These are phyloP conservation scores for Fraxinus americana DNA, from an alignment of 257 asterid species.

Conservation along the genomic window DNA sequence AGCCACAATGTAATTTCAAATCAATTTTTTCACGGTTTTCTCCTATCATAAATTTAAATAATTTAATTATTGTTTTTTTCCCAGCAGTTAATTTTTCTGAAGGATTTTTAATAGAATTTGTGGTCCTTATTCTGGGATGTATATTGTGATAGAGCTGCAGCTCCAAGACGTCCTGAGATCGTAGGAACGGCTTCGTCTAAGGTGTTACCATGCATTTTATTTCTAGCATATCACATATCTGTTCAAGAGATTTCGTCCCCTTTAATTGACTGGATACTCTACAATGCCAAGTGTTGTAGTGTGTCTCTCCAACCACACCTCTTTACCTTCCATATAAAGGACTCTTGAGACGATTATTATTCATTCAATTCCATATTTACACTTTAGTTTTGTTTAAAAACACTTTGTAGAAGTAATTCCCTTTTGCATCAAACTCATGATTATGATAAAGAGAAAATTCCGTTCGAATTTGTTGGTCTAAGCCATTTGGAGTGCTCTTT, in stretches of 20 bases:
- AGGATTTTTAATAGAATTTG: constrained; percentile 38
- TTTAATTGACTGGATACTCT: constrained; percentile 20
- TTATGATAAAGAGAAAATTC: too few relatives aligned
- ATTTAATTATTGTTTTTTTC: background rate
- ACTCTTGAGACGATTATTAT: too few relatives aligned
- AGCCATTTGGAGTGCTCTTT: too few relatives aligned
- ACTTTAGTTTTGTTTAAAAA: too few relatives aligned
- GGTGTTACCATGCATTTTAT: constrained; percentile 28
- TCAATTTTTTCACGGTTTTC: too few relatives aligned
- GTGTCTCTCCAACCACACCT: too few relatives aligned
- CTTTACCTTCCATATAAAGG: too few relatives aligned
- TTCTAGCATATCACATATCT: background rate
- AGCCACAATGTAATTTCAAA: background rate
- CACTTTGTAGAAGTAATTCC: too few relatives aligned
- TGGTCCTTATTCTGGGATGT: constrained; percentile 32
- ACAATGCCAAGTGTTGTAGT: background rate
- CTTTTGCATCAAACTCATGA: too few relatives aligned
- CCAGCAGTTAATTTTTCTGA: constrained; percentile 32
- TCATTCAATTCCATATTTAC: too few relatives aligned
- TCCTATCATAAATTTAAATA: too few relatives aligned
- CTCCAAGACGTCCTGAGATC: background rate
- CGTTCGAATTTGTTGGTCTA: too few relatives aligned
- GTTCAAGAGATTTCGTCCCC: background rate
- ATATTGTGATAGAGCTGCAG: background rate
- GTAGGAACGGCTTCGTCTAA: constrained; percentile 23